Base-by-base conservation (phyloP, 2,329 filamentous ascomycete genomes). In the Ophiostoma sp. region DNA sequence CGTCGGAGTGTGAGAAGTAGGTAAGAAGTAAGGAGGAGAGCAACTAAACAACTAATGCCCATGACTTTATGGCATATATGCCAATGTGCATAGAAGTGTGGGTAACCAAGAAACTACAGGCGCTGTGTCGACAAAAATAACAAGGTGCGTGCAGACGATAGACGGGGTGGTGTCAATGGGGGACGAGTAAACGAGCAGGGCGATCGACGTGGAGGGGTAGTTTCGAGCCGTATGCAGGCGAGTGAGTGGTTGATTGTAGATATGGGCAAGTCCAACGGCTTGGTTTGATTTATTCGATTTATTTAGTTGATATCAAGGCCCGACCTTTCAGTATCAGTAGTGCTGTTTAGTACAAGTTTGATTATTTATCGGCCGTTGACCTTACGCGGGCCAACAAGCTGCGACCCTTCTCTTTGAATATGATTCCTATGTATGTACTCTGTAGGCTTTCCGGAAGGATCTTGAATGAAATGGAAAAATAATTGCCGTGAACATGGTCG, bases 161-260 rank as follows among this genome's bases (percentile, higher is more conserved):
- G 52, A 27, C 52, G 23, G 27, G 52, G 52, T 57, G 52, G 52
- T 57, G 52, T 57, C 4, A 8, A 27, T 8, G 52, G 27, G n/a
- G 15, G 52, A 57, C 52, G 52, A 31, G 11, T 57, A 27, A 57
- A 23, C 52, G 52, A 57, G 52, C 52, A 57, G 52, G 23, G 27
- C 20, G 52, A 57, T 57, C 52, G 52, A 57, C 52, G 52, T 57
- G 52, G 52, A 57, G 52, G 52, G 52, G 52, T 57, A 23, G 52
- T 13, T 48, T 48, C 20, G 20, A 39, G 36, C 4, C 36, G 41
- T 48, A 48, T n/a, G 44, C 17, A 57, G 52, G 52, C 15, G 44
- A 20, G 52, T 27, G 44, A 20, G 52, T 15, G 52, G 17, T 48
- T 48, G 5, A 7, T 48, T 39, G 3, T 11, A 2, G 36, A 48